Evolutionary conservation across 208 protist genomes (phyloP).

Genomic region (Leishmania amazonensis): DNA sequence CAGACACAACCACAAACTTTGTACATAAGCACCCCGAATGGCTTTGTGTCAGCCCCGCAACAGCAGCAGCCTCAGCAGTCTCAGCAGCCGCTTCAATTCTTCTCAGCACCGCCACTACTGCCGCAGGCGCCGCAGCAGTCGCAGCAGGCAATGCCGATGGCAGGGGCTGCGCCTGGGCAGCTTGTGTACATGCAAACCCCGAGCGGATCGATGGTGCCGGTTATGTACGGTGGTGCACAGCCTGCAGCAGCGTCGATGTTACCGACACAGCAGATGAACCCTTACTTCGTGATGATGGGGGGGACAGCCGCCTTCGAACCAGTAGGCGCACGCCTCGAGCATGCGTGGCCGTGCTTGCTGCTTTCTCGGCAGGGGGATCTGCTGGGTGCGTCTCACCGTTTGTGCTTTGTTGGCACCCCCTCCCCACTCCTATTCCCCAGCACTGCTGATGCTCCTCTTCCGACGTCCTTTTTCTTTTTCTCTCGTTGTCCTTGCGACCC

Average conservation of each 20-base stretch:
- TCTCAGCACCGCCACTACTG: background rate
- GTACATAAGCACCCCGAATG: slow-evolving; percentile 3
- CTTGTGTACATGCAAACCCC: slow-evolving; percentile 22
- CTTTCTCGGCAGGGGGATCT: background rate
- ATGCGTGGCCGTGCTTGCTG: slow-evolving; percentile 1
- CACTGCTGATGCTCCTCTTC: background rate
- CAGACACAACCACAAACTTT: slow-evolving; percentile 8
- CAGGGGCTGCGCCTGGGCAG: slow-evolving; percentile 1
- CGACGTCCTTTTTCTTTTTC: background rate
- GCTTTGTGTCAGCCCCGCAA: slow-evolving; percentile 3
- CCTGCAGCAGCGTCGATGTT: background rate
- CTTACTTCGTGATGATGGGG: slow-evolving; percentile 24
- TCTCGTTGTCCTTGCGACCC: background rate
- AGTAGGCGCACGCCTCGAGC: background rate
- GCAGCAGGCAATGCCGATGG: background rate
- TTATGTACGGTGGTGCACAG: slow-evolving; percentile 15
- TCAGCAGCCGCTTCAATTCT: background rate
- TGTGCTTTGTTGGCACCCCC: background rate
- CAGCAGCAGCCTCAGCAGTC: background rate
- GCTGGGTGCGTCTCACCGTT: background rate
- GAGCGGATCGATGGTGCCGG: slow-evolving; percentile 25
- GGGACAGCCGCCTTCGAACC: background rate
- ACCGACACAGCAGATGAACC: slow-evolving; percentile 6
- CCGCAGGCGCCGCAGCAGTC: background rate
- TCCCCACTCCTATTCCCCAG: background rate